Evolutionary conservation across 768 basidiomycete genomes (phyloP), one percentile per base, ranked within the genome.

Genomic region (Trametes cinnabarina): DNA sequence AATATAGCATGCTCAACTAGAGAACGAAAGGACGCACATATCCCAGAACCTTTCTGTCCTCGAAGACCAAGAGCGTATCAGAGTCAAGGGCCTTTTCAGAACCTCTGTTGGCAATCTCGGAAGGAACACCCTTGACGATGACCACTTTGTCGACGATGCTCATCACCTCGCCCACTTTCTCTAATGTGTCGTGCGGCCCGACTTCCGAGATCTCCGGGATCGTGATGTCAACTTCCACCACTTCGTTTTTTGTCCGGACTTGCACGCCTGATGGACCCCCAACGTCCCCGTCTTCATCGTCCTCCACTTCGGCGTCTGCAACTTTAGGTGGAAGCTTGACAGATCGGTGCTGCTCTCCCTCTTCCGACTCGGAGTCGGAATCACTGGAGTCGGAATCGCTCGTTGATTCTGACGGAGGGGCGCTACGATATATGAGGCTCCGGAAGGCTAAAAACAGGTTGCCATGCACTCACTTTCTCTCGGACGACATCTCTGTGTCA

Each of bases 21-120:
- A 15, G n/a, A 19, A 10, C 10, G 30, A 12, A n/a, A n/a, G 23
- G 9, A 79, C 89, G 74, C 73, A 96, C 94, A 71, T 89, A 87
- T 43, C 96, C 96, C 66, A 98, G 69, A n/a, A 96, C 92, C 62
- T 83, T 86, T 49, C 92, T 78, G 71, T 98, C 94, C 20, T 87
- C 85, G 68, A 94, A 94, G 39, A 96, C 93, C 35, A 98, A 82
- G 20, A 98, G 74, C 25, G 93, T 95, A 28, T 95, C 96, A 43
- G 85, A 87, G 71, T 98, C 95, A 40, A 98, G 78, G 39, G 90
- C 84, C 32, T 77, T 78, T 61, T 84, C 82, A 50, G 81, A 82
- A 2, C 79, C 78, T 48, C 79, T 74, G 55, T 74, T 76, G 5
- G 73, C 65, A 53, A 70, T 63, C 17, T 76, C 58, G 37, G 79